These are phyloP conservation scores for Circinella umbellata DNA, from an alignment of 371 early-diverging fungal species.

Conservation along the genomic window DNA sequence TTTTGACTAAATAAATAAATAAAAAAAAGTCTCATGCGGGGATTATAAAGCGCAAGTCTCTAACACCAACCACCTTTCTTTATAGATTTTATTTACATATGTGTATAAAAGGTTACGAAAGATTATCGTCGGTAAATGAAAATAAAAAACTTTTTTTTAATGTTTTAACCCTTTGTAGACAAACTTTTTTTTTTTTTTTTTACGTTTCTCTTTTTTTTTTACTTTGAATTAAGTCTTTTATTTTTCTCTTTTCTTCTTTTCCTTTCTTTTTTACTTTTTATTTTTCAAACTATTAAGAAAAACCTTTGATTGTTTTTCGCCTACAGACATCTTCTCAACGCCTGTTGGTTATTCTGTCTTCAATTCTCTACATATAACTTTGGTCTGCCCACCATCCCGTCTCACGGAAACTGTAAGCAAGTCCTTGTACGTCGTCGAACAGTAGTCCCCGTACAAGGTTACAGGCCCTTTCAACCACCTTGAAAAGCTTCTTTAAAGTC, in stretches of 20 bases:
- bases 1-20: no score
- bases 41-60: no score
- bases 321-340: conserved; percentile 8
- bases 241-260: background rate
- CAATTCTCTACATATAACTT: conserved; percentile 11
- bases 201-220: background rate
- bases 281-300: no score
- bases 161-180: background rate
- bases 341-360: conserved; percentile 7
- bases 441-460: conserved; percentile 25
- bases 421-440: conserved; percentile 22
- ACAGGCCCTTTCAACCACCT: conserved; percentile 29
- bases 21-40: no score
- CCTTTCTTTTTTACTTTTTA: conserved; percentile 6
- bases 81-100: no score
- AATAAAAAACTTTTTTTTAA: background rate
- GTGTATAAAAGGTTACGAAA: no score
- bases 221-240: background rate
- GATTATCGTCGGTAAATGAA: background rate
- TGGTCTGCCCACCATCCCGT: conserved; percentile 31
- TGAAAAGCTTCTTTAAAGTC: conserved; percentile 1
- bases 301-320: no score
- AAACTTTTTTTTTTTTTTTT: background rate
- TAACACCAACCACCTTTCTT: no score
- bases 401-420: conserved; percentile 13